Percentiles rank a stretch among this genome's conserved stretches.
phyloP scores from a whole-genome alignment of 176 grass and related monocot genomes.

The Oryza glaberrima region DNA sequence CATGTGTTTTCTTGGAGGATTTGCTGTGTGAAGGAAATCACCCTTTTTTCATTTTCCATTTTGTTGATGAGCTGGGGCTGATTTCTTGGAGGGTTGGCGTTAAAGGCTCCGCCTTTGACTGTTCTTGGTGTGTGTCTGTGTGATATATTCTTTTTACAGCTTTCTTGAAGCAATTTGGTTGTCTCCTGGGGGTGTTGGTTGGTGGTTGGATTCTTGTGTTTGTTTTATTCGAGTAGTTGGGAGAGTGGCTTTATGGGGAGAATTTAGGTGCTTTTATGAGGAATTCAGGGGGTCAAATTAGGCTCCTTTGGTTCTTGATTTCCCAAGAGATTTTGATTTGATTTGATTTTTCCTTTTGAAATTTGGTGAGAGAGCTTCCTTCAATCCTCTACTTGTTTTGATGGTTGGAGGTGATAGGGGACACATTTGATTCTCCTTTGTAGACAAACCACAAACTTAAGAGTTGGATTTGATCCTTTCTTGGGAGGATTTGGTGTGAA shows the following conservation, averaged over 20 bases:
- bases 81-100: constrained; percentile 1
- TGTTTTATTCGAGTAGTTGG: constrained; percentile 6
- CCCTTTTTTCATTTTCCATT: neutral
- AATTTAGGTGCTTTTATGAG: constrained; percentile 23
- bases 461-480: constrained; percentile 5
- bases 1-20: constrained; percentile 16
- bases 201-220: constrained; percentile 18
- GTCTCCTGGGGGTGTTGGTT: neutral
- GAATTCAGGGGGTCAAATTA: neutral
- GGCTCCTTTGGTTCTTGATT: constrained; percentile 20
- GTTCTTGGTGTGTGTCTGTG: neutral
- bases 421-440: too few relatives aligned
- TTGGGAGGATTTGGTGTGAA: constrained; percentile 11
- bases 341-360: constrained; percentile 1
- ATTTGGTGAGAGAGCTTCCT: constrained; percentile 25
- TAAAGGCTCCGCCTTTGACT: constrained; percentile 21
- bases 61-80: neutral
- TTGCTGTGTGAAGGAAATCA: constrained; percentile 2
- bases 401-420: too few relatives aligned
- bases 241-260: neutral
- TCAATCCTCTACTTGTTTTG: constrained; percentile 2
- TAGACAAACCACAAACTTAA: neutral
- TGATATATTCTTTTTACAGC: neutral
- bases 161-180: constrained; percentile 21
- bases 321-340: constrained; percentile 28